Evolutionary conservation across 176 grass and related monocot species (phyloP).

Genomic region (Phyllostachys edulis): DNA sequence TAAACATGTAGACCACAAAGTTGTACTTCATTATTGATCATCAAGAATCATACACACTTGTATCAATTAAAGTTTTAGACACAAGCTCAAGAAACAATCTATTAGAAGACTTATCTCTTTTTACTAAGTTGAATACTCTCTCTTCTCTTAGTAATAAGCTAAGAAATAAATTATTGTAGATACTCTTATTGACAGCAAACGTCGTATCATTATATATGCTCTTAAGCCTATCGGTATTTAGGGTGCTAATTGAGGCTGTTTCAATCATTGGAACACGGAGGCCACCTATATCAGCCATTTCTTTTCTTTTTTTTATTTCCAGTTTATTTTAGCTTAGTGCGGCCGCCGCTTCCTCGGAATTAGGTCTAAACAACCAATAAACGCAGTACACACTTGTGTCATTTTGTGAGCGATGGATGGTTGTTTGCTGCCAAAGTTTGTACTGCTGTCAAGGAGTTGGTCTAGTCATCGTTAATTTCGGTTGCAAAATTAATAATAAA

Average conservation of each 20-base stretch:
- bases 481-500: not conserved
- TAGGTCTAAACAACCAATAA: not conserved
- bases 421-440: conserved; percentile 6
- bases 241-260: conserved; percentile 17
- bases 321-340: not conserved
- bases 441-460: conserved; percentile 18
- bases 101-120: too few species aligned
- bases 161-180: too few species aligned
- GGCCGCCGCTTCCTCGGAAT: conserved; percentile 34
- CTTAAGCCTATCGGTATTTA: not conserved
- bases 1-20: too few species aligned
- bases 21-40: too few species aligned
- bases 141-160: too few species aligned
- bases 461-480: conserved; percentile 30
- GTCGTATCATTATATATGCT: too few species aligned
- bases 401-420: not conserved
- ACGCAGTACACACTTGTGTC: not conserved
- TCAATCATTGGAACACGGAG: conserved; percentile 36
- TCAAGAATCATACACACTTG: too few species aligned
- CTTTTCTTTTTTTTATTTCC: not conserved
- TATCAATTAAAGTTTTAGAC: too few species aligned
- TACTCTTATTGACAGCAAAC: too few species aligned
- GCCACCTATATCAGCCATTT: not conserved
- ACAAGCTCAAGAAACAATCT: too few species aligned
- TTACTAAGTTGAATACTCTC: too few species aligned